Percentiles rank a stretch among this genome's conserved stretches.
phyloP scores from a whole-genome alignment of 179 eudicot species.

The Pouteria campechiana region DNA sequence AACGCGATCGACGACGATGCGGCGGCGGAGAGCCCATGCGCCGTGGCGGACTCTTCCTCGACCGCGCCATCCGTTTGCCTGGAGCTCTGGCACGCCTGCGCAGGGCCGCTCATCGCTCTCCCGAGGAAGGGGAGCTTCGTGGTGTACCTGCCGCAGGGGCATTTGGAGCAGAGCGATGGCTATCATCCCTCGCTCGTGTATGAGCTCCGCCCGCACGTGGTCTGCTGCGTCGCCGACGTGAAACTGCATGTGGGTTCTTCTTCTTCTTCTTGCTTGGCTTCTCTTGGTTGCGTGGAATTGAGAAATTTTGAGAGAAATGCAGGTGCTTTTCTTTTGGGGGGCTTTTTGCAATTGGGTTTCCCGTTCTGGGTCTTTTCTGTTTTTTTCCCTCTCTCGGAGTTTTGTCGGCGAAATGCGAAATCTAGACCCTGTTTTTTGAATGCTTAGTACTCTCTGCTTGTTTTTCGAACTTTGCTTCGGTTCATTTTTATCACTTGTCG shows the following conservation, averaged over 20 bases:
- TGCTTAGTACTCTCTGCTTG: too few species aligned
- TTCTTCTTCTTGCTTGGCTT: neutral
- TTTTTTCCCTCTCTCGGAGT: neutral
- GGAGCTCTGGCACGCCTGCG: conserved; percentile 99
- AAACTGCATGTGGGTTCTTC: conserved; percentile 68
- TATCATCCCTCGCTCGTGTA: conserved; percentile 26
- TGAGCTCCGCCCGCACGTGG: conserved; percentile 62
- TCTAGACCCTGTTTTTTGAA: too few species aligned
- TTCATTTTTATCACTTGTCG: too few species aligned
- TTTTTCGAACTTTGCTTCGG: too few species aligned
- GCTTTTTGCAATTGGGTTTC: too few species aligned
- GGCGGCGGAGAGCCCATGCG: conserved; percentile 26
- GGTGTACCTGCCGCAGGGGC: conserved; percentile 87
- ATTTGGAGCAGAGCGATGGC: conserved; percentile 38
- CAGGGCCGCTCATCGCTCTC: conserved; percentile 69
- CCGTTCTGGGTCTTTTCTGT: too few species aligned
- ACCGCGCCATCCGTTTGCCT: conserved; percentile 40
- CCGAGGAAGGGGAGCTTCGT: conserved; percentile 77
- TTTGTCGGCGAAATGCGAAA: neutral
- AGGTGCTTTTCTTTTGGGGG: too few species aligned
- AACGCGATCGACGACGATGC: conserved; percentile 54
- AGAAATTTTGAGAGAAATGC: too few species aligned
- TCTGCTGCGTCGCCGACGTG: conserved; percentile 84
- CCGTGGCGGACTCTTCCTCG: conserved; percentile 10
- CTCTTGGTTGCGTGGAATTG: too few species aligned